A percentile compares a stretch with the other conserved stretches of the same genome.
These are phyloP conservation scores for Teunomyces panamensis DNA, from an alignment of 805 yeast species.

Conservation along the genomic window DNA sequence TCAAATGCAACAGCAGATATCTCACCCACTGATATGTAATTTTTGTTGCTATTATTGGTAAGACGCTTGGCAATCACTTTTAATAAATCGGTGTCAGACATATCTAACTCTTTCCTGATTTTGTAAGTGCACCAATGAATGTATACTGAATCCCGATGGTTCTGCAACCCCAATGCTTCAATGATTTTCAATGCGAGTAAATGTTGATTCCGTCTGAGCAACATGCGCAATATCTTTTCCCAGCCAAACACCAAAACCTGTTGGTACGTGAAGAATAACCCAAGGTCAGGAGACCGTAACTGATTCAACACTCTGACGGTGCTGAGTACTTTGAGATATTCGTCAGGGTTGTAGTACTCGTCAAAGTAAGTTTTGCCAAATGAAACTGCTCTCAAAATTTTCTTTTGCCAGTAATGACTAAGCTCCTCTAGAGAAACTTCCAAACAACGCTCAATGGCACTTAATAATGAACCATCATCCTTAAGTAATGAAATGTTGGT, in stretches of 20 bases:
- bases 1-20: constrained; percentile 66
- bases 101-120: constrained; percentile 50
- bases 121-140: constrained; percentile 80
- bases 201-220: constrained; percentile 59
- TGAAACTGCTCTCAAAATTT: constrained; percentile 72
- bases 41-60: constrained; percentile 27
- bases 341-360: constrained; percentile 51
- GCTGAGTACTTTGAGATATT: constrained; percentile 62
- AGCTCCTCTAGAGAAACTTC: constrained; percentile 76
- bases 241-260: constrained; percentile 55
- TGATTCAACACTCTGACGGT: constrained; percentile 66
- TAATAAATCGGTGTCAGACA: constrained; percentile 60
- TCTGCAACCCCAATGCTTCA: constrained; percentile 44
- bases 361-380: constrained; percentile 73
- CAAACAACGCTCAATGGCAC: constrained; percentile 71
- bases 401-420: constrained; percentile 76
- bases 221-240: constrained; percentile 50
- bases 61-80: constrained; percentile 48
- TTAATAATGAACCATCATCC: constrained; percentile 39
- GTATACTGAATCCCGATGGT: constrained; percentile 44
- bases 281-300: constrained; percentile 61
- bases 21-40: constrained; percentile 49
- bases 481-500: constrained; percentile 61
- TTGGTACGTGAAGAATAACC: constrained; percentile 60
- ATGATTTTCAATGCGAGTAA: constrained; percentile 62